A percentile compares a stretch with the other conserved stretches of the same genome.
phyloP scores from a whole-genome alignment of 768 basidiomycete species.

The Boletus subparvulus region DNA sequence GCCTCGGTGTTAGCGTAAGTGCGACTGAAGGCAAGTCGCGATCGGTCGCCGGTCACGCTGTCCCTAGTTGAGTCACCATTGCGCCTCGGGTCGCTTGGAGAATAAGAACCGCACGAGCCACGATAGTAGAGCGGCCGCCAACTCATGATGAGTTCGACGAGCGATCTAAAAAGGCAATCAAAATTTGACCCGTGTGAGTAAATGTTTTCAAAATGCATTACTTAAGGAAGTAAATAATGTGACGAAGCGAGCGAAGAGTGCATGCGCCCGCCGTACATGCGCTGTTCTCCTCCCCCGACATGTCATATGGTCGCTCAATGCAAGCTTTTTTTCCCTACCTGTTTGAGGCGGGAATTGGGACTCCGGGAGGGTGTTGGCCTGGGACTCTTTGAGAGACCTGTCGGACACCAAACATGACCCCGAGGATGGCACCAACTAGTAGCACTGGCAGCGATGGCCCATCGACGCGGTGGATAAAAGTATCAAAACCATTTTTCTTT shows the following conservation, averaged over 20 bases:
- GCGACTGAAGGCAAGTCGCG: not conserved
- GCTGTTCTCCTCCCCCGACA: not conserved
- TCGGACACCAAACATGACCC: slow-evolving; percentile 1
- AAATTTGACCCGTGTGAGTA: not conserved
- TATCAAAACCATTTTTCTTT: not conserved
- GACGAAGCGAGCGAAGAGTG: not conserved
- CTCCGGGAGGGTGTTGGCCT: not conserved
- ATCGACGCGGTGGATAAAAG: not conserved
- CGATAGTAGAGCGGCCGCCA: not conserved
- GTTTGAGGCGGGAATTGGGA: not conserved
- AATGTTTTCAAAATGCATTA: not conserved
- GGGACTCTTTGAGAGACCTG: not conserved
- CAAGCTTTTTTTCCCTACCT: not conserved
- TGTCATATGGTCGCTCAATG: not conserved
- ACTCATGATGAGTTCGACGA: not conserved
- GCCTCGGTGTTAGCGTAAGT: not conserved
- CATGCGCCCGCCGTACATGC: not conserved
- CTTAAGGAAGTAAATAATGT: not conserved
- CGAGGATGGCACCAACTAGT: not conserved
- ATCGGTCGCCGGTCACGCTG: not conserved
- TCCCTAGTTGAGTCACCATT: not conserved
- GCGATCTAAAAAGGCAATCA: not conserved
- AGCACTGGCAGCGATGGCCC: not conserved
- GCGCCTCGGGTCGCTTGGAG: not conserved
- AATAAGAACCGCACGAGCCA: not conserved